These are phyloP conservation scores for Rauvolfia tetraphylla DNA, from an alignment of 257 asterid genomes.

Conservation along the genomic window DNA sequence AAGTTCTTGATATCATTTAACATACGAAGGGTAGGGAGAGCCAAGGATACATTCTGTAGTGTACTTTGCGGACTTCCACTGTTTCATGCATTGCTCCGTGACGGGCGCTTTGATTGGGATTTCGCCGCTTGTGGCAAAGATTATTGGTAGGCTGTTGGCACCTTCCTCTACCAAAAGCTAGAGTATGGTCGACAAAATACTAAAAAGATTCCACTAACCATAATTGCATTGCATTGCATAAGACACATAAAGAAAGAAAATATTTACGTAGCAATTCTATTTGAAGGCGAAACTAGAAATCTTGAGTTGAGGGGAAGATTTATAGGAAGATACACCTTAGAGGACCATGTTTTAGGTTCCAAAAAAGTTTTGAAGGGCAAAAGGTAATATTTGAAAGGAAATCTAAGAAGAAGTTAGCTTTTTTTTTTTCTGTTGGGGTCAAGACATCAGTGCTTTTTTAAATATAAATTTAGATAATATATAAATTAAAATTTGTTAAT, in stretches of 20 bases:
- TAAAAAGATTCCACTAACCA: not conserved
- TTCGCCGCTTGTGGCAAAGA: not conserved
- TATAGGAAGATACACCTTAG: too few species aligned
- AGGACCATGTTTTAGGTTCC: too few species aligned
- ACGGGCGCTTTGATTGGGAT: constrained; percentile 29
- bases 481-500: too few species aligned
- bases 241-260: constrained; percentile 1
- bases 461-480: too few species aligned
- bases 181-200: not conserved
- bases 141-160: not conserved
- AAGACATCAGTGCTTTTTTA: too few species aligned
- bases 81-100: constrained; percentile 22
- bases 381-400: too few species aligned
- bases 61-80: not conserved
- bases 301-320: too few species aligned
- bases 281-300: too few species aligned
- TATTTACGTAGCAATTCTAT: too few species aligned
- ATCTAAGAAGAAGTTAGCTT: too few species aligned
- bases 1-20: not conserved
- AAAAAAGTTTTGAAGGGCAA: too few species aligned
- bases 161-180: not conserved
- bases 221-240: not conserved
- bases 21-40: not conserved
- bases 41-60: not conserved
- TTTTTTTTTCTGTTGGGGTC: too few species aligned